Evolutionary conservation across 2,329 filamentous ascomycete genomes (phyloP), one percentile per base, ranked within the genome.

Genomic region (Gyromitra esculenta): DNA sequence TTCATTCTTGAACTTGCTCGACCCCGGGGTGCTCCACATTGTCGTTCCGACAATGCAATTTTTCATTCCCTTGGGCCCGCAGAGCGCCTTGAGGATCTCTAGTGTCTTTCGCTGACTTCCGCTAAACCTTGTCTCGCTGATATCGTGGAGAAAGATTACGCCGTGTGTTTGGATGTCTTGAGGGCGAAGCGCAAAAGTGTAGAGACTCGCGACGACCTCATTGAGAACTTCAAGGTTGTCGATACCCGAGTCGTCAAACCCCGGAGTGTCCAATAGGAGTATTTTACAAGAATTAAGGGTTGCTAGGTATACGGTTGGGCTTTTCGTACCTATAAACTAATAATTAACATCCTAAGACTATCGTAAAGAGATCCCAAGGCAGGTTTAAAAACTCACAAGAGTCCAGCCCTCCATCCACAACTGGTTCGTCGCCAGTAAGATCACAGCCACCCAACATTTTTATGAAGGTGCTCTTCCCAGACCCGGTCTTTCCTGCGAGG

Each of bases 401-500:
- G 21, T 68, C 71, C 1, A 73, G 39, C 41, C 71, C 71, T 5
- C 39, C 37, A 13, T 64, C 59, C 1, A 43, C 35, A 62, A 75
- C 4, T 45, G 74, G 41, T 71, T 25, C 43, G n/a, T 45, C 21
- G 2, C 73, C 72, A 1, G 56, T 15, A 2, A 72, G 69, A 50
- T 80, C 77, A 6, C 63, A 52, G 5, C 79, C 79, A 18, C 78
- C 78, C n/a, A 80, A 45, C 2, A 75, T 45, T 25, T 77, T 79
- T 9, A 80, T 80, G 45, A 79, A 76, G 39, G 77, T 77, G 43
- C 79, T 76, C 78, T 80, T 80, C 48, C 79, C 82, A 2, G 81
- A 81, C 0, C 78, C 79, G 18, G 70, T 70, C 50, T 79, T 81
- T 21, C 80, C 81, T 75, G 83, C 84, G 74, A 85, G 37, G 11